Evolutionary conservation across 2,329 filamentous ascomycete genomes (phyloP).

Genomic region (Mycosphaerella arachidis): DNA sequence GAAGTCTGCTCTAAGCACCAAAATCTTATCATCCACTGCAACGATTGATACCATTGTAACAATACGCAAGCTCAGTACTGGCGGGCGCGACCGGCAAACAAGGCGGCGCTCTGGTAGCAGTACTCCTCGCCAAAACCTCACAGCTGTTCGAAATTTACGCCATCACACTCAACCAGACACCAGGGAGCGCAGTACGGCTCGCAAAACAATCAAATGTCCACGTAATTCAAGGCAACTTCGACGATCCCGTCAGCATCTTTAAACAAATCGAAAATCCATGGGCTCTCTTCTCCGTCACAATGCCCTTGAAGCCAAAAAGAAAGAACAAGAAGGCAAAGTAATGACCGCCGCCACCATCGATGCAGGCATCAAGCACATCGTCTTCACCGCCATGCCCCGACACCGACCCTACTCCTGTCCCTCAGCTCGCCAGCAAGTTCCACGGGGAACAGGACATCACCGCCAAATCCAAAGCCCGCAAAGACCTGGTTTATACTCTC

Average conservation of each 20-base stretch:
- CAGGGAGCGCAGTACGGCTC: conserved; percentile 48
- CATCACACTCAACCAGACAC: conserved; percentile 55
- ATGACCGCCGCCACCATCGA: conserved; percentile 56
- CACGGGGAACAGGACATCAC: conserved; percentile 60
- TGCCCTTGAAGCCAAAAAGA: conserved; percentile 32
- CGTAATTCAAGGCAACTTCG: conserved; percentile 56
- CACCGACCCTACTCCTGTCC: conserved; percentile 52
- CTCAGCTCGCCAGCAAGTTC: conserved; percentile 60
- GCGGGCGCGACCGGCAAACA: conserved; percentile 47
- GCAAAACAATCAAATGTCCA: conserved; percentile 44
- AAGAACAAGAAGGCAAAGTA: conserved; percentile 54
- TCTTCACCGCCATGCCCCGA: conserved; percentile 57
- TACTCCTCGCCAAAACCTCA: conserved; percentile 36
- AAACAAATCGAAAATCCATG: conserved; percentile 24
- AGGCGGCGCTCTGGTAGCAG: conserved; percentile 42
- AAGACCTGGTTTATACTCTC: conserved; percentile 56
- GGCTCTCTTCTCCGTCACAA: conserved; percentile 27
- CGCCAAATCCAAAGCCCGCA: conserved; percentile 29
- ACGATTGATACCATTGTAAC: not conserved
- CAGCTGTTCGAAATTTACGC: conserved; percentile 49
- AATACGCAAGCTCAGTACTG: conserved; percentile 34
- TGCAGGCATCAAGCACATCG: conserved; percentile 54
- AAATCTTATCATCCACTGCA: too few species aligned
- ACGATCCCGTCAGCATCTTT: conserved; percentile 51
- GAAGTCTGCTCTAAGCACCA: not conserved